Evolutionary conservation across 2,329 filamentous ascomycete species (phyloP).

Genomic region (Trichoderma atroviride): DNA sequence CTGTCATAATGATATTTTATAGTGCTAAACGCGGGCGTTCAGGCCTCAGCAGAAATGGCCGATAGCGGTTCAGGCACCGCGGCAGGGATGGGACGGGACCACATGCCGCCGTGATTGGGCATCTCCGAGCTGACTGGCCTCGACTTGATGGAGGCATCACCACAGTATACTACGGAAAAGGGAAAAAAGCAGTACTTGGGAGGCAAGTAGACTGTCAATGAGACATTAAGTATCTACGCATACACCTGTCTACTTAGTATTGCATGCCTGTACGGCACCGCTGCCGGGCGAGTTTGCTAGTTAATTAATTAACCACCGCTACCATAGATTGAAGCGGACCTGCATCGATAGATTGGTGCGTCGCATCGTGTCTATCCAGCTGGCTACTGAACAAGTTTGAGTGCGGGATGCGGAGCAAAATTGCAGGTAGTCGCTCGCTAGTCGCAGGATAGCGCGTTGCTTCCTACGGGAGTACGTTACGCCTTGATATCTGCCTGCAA

Average conservation of each 20-base stretch:
- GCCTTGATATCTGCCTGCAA: neutral
- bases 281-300: neutral
- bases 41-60: neutral
- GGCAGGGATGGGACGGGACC: neutral
- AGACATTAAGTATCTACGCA: neutral
- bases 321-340: neutral
- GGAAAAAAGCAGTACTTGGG: neutral
- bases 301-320: neutral
- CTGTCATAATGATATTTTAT: neutral
- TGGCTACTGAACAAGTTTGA: neutral
- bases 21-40: neutral
- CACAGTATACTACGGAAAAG: neutral
- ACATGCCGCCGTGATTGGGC: neutral
- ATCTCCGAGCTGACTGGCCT: neutral
- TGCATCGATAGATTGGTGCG: conserved; percentile 12
- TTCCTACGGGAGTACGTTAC: neutral
- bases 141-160: neutral
- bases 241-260: neutral
- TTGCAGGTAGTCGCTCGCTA: neutral
- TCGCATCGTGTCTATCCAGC: neutral
- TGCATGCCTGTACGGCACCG: neutral
- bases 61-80: conserved; percentile 15
- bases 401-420: neutral
- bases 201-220: neutral
- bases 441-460: neutral